A percentile compares a stretch with the other conserved stretches of the same genome.
Evolutionary conservation across 768 basidiomycete species (phyloP).

Genomic region (Hemileccinum rubropunctum): DNA sequence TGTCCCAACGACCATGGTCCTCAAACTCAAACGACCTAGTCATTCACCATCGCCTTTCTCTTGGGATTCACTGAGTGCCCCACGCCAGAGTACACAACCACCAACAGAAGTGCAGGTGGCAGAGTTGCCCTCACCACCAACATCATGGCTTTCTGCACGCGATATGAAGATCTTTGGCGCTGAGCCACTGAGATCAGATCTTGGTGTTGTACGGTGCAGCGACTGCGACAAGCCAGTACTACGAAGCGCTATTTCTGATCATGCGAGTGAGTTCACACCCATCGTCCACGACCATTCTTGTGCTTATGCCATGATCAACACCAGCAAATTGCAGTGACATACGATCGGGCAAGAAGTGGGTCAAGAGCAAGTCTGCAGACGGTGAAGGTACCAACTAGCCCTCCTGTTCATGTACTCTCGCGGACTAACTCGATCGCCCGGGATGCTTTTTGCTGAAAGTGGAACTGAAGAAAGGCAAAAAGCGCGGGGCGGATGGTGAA

Average conservation of each 20-base stretch:
- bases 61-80: slow-evolving; percentile 48
- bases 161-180: slow-evolving; percentile 90
- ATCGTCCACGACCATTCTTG: background rate
- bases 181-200: slow-evolving; percentile 67
- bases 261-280: slow-evolving; percentile 57
- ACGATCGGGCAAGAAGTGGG: slow-evolving; percentile 51
- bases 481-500: slow-evolving; percentile 78
- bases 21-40: slow-evolving; percentile 42
- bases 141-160: slow-evolving; percentile 78
- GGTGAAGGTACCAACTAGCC: slow-evolving; percentile 40
- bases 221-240: slow-evolving; percentile 83
- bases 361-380: slow-evolving; percentile 52
- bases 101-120: slow-evolving; percentile 37
- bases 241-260: slow-evolving; percentile 70
- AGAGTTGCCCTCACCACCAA: slow-evolving; percentile 66
- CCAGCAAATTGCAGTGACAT: slow-evolving; percentile 63
- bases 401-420: background rate
- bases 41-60: slow-evolving; percentile 57
- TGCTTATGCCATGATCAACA: slow-evolving; percentile 7
- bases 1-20: slow-evolving; percentile 32
- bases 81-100: slow-evolving; percentile 26
- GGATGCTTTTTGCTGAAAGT: slow-evolving; percentile 12
- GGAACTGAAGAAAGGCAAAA: slow-evolving; percentile 60
- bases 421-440: slow-evolving; percentile 3
- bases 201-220: slow-evolving; percentile 67